Evolutionary conservation across 345 rosid species (phyloP), one percentile per base, ranked within the genome.

Genomic region (Orychophragmus violaceus): DNA sequence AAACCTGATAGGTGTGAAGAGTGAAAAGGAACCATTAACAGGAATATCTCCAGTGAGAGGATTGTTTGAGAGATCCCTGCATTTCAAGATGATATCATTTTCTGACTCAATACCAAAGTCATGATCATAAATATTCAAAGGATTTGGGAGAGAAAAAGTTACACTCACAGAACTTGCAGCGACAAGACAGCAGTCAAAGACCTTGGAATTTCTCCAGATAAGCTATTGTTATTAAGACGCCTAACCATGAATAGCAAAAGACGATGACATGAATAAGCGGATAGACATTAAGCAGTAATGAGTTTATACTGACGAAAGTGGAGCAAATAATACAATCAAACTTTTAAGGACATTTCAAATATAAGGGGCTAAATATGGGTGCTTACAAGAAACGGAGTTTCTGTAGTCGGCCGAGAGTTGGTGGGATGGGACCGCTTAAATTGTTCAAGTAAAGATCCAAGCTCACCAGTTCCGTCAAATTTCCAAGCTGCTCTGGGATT

Each of bases 381-480:
- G 66, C 91, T 13, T 89, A 89, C 96, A 89, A 66, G 82, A 87
- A 85, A 3, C 94, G 81, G 29, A 89, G 84, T 76, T 74, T 89
- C 69, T 66, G 6, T 52, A 89, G 89, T 69, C 76, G 80, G 50
- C 81, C 79, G 76, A 89, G 75, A 18, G 91, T 76, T 35, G 36
- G 13, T 70, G 96, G 96, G 62, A 89, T 85, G 14, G 21, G 63
- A 29, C 94, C 94, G 46, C 1, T 68, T 78, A 89, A 78, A 1
- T 13, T 45, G 82, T 89, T 89, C 82, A 81, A 68, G 87, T 82
- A 89, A 80, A 89, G 91, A 85, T 89, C 96, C 96, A 89, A 83
- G 94, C 94, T 87, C 78, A 89, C 96, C 82, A 89, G 74, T 70
- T 71, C 78, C 49, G 85, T 76, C 86, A 89, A 78, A 68, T 85